These are phyloP conservation scores for Ramichloridium luteum DNA, from an alignment of 2,329 filamentous ascomycete genomes.

Conservation along the genomic window DNA sequence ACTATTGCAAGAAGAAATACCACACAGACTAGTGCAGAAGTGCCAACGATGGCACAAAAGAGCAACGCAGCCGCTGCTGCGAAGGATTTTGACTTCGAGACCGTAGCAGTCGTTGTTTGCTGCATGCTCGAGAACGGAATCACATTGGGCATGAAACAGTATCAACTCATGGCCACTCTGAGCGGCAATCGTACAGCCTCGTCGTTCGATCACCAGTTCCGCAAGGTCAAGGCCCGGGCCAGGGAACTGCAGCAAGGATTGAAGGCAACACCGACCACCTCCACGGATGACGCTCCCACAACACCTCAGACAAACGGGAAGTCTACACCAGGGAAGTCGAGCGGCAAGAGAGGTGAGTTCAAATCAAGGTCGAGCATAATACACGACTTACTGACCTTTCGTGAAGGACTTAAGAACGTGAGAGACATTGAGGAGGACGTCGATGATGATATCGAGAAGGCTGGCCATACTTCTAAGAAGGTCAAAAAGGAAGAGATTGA, in stretches of 20 bases:
- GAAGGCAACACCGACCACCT: no score
- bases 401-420: no score
- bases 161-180: slow-evolving; percentile 19
- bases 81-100: slow-evolving; percentile 11
- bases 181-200: slow-evolving; percentile 13
- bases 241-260: slow-evolving; percentile 18
- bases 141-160: slow-evolving; percentile 14
- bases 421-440: slow-evolving; percentile 2
- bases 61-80: no score
- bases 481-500: slow-evolving; percentile 10
- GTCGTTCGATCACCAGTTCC: slow-evolving; percentile 20
- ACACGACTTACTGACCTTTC: no score
- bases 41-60: no score
- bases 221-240: slow-evolving; percentile 18
- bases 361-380: no score
- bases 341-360: background rate
- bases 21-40: no score
- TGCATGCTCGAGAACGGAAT: slow-evolving; percentile 8
- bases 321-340: slow-evolving; percentile 3
- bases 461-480: slow-evolving; percentile 13
- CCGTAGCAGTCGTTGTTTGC: slow-evolving; percentile 6
- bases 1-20: no score
- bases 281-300: no score
- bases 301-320: no score
- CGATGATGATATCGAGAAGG: slow-evolving; percentile 9